Base-by-base conservation (phyloP, 208 protist genomes). In the Acanthamoeba culbertsoni region DNA sequence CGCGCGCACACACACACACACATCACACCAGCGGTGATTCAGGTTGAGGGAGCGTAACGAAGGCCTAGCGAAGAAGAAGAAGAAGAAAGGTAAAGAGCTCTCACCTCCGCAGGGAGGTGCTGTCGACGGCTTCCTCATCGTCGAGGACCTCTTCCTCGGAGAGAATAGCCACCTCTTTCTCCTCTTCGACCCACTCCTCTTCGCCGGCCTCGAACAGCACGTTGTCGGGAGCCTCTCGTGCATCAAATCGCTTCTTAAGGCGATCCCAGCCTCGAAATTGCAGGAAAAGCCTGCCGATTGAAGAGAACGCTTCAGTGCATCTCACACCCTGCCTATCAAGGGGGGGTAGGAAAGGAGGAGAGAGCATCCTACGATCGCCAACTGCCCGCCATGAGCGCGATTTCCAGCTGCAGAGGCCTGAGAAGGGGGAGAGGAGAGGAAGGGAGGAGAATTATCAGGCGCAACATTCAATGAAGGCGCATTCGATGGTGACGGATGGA, bases 161-260 rank as follows among this genome's bases (percentile, higher is more conserved):
- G 45, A 86, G 46, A 14, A 86, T 26, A 18, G 46, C 75, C 75
- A 86, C 75, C 45, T 86, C 75, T 26, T 48, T 57, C 46, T 86
- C 75, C 28, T 86, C 75, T 26, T 86, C 75, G 28, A 86, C 40
- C 45, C 46, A 86, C 33, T 86, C 75, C 46, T 86, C 75, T 53
- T 57, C 75, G 40, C 33, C 46, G 43, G 28, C 33, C n/a, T 86
- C 75, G 37, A 86, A 48, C n/a, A 57, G n/a, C 28, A 86, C 20
- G 40, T 86, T 86, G 75, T 48, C 75, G 26, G 45, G 37, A 14
- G 45, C 37, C 45, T 86, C 75, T 43, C 45, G 23, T 31, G 40
- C 75, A 28, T 48, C 75, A 43, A 86, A 86, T 16, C 40, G 75
- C 28, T 57, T 48, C 40, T 86, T 57, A 14, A 86, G 42, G 6